Evolutionary conservation across 306 rosid species (phyloP), one percentile per base, ranked within the genome.

Genomic region (Castanea mollissima): DNA sequence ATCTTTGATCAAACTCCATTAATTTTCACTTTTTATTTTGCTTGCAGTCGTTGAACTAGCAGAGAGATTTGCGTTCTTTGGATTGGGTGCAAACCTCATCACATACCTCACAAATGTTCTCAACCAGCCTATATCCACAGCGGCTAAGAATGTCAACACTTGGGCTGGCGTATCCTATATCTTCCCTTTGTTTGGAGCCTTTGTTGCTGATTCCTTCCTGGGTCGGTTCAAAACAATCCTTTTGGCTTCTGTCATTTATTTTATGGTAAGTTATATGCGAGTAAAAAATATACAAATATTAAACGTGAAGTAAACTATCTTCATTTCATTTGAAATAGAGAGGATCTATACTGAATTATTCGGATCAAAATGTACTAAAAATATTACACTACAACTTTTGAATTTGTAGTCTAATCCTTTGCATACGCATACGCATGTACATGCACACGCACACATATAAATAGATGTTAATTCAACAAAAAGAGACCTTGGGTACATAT

Each of bases 1-100:
- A 6, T 64, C 10, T 23, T 64, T 27, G 32, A 27, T 44, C 55
- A 34, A 38, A 5, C 2, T 15, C 4, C 18, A 15, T 3, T 49
- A 41, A 41, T 41, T 41, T 41, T 41, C 46, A 41, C 11, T 41
- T 41, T 41, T 11, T 41, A 2, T 41, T 41, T 41, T 41, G 32
- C 2, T 54, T 74, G 69, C 71, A 87, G 90, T 56, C 15, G 75
- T 87, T 74, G 90, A 87, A 74, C 52, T 83, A 13, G 90, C 90
- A 6, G 84, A 81, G 55, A 71, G 81, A 63, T 87, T 87, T 70
- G 75, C 85, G 0, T 81, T 19, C 23, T 29, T 46, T 41, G 90
- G 90, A 2, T 25, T 87, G 54, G 38, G 58, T 0, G 31, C 74
- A 2, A 87, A 82, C 55, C 71, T 87, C 35, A 76, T 87, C 19